Conservation (phyloP, 2,329 filamentous ascomycete species). For the Botrytis paeoniae region DNA sequence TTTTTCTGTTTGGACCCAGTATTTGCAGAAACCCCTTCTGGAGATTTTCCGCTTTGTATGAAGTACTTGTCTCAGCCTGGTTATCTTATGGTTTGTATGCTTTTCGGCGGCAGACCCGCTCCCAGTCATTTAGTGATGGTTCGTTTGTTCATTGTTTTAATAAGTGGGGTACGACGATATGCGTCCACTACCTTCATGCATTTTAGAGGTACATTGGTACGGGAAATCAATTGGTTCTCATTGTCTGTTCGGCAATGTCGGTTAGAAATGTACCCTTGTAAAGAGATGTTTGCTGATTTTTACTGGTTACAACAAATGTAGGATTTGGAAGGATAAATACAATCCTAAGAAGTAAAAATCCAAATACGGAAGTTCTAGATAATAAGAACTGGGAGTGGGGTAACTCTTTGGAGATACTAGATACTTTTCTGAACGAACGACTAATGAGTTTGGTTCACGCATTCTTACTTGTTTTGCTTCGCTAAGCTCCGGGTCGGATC, state of each 20-base stretch:
- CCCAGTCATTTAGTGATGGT: slow-evolving; percentile 24
- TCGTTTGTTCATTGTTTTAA: slow-evolving; percentile 23
- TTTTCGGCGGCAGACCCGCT: slow-evolving; percentile 18
- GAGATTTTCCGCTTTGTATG: neutral
- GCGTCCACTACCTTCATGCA: slow-evolving; percentile 1
- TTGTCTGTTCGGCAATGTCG: slow-evolving; percentile 18
- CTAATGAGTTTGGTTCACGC: slow-evolving; percentile 14
- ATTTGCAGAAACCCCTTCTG: neutral
- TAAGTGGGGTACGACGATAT: slow-evolving; percentile 19
- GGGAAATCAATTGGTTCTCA: slow-evolving; percentile 18
- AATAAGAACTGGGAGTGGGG: neutral
- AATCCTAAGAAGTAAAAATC: slow-evolving; percentile 40
- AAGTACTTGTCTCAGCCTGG: slow-evolving; percentile 14
- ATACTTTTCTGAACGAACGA: slow-evolving; percentile 3
- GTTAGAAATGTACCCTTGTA: slow-evolving; percentile 8
- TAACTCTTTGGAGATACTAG: neutral
- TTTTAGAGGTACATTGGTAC: slow-evolving; percentile 8
- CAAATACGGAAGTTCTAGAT: slow-evolving; percentile 3
- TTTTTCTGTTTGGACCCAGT: slow-evolving; percentile 13
- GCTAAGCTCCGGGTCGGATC: slow-evolving; percentile 14
- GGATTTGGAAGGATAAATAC: slow-evolving; percentile 99
- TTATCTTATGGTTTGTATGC: neutral
- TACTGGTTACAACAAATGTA: slow-evolving; percentile 24
- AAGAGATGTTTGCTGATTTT: slow-evolving; percentile 9
- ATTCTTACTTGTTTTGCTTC: neutral